A percentile compares a stretch with the other conserved stretches of the same genome.
These are phyloP conservation scores for Sporothrix phasma DNA, from an alignment of 2,329 filamentous ascomycete species.

Conservation along the genomic window DNA sequence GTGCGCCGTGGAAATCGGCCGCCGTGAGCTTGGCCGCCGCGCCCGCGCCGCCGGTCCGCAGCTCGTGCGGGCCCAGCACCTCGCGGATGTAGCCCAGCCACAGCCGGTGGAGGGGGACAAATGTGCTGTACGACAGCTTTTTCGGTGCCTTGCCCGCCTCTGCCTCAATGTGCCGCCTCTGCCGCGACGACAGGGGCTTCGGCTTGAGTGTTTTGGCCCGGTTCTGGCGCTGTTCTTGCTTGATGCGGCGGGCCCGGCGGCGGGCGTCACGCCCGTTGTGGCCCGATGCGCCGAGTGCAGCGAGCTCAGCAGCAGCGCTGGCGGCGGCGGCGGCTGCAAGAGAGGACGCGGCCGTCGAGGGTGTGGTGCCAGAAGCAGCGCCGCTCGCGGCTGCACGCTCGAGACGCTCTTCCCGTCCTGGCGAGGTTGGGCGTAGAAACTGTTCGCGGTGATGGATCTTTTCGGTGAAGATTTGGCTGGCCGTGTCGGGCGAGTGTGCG, in stretches of 20 bases:
- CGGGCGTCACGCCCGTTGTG: conserved; percentile 49
- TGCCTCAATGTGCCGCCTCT: conserved; percentile 57
- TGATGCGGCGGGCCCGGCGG: conserved; percentile 39
- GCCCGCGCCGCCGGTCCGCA: conserved; percentile 44
- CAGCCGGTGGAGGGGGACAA: conserved; percentile 63
- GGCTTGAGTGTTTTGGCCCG: conserved; percentile 32
- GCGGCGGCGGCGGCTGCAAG: conserved; percentile 36
- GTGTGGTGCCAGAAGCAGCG: background rate
- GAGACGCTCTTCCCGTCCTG: conserved; percentile 33
- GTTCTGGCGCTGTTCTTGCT: conserved; percentile 33
- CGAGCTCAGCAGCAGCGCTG: conserved; percentile 62
- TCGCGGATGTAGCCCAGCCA: conserved; percentile 84
- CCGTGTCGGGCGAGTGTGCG: conserved; percentile 67
- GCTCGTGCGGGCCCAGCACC: conserved; percentile 52
- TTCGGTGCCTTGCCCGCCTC: background rate
- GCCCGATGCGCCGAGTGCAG: conserved; percentile 27
- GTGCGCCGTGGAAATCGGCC: conserved; percentile 85
- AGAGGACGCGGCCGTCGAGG: background rate
- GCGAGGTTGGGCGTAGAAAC: conserved; percentile 65
- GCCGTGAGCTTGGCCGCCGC: conserved; percentile 68
- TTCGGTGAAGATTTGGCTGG: conserved; percentile 64
- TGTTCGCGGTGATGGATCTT: conserved; percentile 77
- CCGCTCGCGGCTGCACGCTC: too few species aligned
- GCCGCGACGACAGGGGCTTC: conserved; percentile 65
- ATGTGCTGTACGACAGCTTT: conserved; percentile 53